Base-by-base conservation (phyloP, 1,139 yeast genomes). In the Pneumocystis murina region DNA sequence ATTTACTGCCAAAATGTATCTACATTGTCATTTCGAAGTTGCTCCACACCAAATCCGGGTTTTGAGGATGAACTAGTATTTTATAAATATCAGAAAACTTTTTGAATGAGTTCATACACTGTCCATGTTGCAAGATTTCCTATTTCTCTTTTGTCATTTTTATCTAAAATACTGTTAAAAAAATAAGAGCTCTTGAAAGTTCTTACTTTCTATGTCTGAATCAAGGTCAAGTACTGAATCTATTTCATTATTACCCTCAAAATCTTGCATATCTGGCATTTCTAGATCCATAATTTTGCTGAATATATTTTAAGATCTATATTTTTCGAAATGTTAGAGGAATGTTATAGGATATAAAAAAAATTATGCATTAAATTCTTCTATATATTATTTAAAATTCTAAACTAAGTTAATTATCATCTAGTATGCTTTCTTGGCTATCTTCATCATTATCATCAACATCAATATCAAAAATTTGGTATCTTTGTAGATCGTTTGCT, bases 81-180 rank as follows among this genome's bases (percentile, higher is more conserved):
- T 10, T 48, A 24, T 48, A 20, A 48, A 30, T 48, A 48, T 24
- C 7, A 24, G 10, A 48, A 30, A 16, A 12, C 6, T 24, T 24
- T 24, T 48, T 4, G 28, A 12, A 41, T 41, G 14, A 20, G 55
- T 24, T 20, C 30, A 20, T 48, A 87, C 0, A 89, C 83, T 60
- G 84, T 81, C 97, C 98, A 92, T 54, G 85, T 80, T 0, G 95
- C 97, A 39, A 87, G 75, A 10, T 85, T 84, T 1, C 96, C 89
- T 20, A 92, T 80, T 72, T 92, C 97, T 2, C 73, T 48, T 62
- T 54, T 62, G 60, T 33, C 48, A 54, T 30, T 58, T 40, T 38
- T 38, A 38, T 40, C 60, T 58, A 38, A n/a, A 40, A 58, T 30
- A 38, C 30, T 24, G n/a, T 58, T 24, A 58, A 58, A 38, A 30